Evolutionary conservation across 2,329 filamentous ascomycete species (phyloP).

Genomic region (Macrophomina phaseolina): DNA sequence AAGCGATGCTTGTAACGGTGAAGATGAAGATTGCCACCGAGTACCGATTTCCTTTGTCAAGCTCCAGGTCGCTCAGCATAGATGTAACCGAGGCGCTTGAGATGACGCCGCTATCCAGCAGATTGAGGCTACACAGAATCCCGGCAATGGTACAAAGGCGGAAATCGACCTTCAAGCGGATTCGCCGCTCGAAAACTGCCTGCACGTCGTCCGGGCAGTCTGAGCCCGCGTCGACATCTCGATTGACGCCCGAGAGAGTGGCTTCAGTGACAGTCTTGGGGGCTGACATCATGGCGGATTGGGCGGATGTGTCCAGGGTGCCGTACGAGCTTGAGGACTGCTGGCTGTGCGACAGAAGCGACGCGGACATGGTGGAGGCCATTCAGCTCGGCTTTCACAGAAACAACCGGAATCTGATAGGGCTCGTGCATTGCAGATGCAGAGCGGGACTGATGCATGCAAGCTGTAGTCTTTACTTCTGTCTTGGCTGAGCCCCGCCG

Average conservation of each 20-base stretch:
- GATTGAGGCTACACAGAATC: constrained; percentile 71
- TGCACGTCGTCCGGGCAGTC: constrained; percentile 23
- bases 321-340: constrained; percentile 5
- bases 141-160: constrained; percentile 73
- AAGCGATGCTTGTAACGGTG: constrained; percentile 70
- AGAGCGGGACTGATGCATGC: not conserved
- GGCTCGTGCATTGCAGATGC: constrained; percentile 4
- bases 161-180: constrained; percentile 69
- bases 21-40: constrained; percentile 76
- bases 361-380: constrained; percentile 1
- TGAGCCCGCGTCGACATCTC: not conserved
- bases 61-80: constrained; percentile 67
- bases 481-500: constrained; percentile 5
- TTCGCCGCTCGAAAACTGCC: constrained; percentile 48
- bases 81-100: constrained; percentile 72
- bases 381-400: not conserved
- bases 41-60: constrained; percentile 68
- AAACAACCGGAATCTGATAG: not conserved
- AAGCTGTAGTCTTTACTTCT: not conserved
- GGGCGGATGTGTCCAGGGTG: constrained; percentile 3
- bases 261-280: not conserved
- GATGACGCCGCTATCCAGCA: constrained; percentile 73
- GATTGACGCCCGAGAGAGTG: not conserved
- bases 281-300: not conserved
- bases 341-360: not conserved